phyloP scores from a whole-genome alignment of 805 yeast species.

The Starmerella apicola region DNA sequence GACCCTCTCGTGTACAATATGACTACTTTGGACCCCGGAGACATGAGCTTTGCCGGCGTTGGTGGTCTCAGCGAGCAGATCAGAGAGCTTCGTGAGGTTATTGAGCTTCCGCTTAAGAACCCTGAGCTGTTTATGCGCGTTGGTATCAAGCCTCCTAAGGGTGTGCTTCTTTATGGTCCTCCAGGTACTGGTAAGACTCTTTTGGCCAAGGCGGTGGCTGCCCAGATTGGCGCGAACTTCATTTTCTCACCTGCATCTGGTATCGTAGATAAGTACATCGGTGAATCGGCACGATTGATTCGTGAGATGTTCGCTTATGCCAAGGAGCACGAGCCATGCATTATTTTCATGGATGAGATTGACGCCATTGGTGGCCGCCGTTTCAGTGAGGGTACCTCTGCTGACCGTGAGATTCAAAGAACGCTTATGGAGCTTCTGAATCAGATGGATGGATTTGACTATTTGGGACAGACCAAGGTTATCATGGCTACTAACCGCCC shows the following conservation, averaged over 20 bases:
- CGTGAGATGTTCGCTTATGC: constrained; percentile 98
- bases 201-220: constrained; percentile 95
- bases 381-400: constrained; percentile 95
- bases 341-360: constrained; percentile 95
- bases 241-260: constrained; percentile 98
- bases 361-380: constrained; percentile 99
- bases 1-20: constrained; percentile 96
- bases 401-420: constrained; percentile 97
- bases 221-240: constrained; percentile 95
- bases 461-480: constrained; percentile 89
- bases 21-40: constrained; percentile 98
- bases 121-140: constrained; percentile 93
- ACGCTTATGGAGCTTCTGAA: constrained; percentile 92
- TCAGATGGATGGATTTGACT: constrained; percentile 98
- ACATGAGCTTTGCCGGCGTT: constrained; percentile 81
- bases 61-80: constrained; percentile 96
- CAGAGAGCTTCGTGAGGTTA: constrained; percentile 92
- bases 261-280: constrained; percentile 94
- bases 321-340: constrained; percentile 94
- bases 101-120: constrained; percentile 90
- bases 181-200: constrained; percentile 98
- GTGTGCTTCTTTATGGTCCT: constrained; percentile 91
- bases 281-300: constrained; percentile 91
- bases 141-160: constrained; percentile 98
- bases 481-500: constrained; percentile 99